Percentiles rank a stretch among this genome's conserved stretches.
Conservation (phyloP, 805 yeast species). For the Spathaspora boniae region DNA sequence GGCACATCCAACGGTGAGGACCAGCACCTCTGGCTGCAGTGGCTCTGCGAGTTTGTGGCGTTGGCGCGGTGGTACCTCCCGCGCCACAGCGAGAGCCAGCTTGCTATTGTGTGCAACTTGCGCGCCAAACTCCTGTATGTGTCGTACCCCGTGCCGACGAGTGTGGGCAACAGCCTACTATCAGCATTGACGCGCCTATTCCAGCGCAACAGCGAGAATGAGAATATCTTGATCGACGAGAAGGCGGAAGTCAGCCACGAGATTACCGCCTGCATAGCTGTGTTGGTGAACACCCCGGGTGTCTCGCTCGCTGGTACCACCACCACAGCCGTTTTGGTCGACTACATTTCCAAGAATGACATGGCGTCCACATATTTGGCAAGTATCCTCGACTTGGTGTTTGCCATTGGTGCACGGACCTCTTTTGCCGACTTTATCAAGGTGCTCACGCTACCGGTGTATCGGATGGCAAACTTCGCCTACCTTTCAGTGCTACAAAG, state of each 20-base stretch:
- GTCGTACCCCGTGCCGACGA: too few relatives aligned
- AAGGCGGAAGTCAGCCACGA: background rate
- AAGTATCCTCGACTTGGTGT: constrained; percentile 1
- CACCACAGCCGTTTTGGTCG: background rate
- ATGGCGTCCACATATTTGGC: background rate
- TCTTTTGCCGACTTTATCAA: constrained; percentile 10
- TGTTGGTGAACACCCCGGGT: background rate
- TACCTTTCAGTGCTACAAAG: constrained; percentile 5
- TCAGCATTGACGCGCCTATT: too few relatives aligned
- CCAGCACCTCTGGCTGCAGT: background rate
- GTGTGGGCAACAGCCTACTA: too few relatives aligned
- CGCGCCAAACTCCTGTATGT: too few relatives aligned
- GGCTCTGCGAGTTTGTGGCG: constrained; percentile 14
- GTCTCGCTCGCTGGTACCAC: too few relatives aligned
- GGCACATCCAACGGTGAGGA: too few relatives aligned
- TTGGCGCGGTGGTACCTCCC: constrained; percentile 14
- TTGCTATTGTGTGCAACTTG: too few relatives aligned
- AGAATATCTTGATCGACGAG: constrained; percentile 1
- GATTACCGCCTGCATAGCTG: background rate
- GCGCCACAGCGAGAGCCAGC: too few relatives aligned
- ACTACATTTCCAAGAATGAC: background rate
- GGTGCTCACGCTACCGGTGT: constrained; percentile 13
- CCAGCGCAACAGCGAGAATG: too few relatives aligned
- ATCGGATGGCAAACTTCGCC: constrained; percentile 2
- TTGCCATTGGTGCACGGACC: constrained; percentile 2